Evolutionary conservation across 2,329 filamentous ascomycete species (phyloP).

Genomic region (Calonectria pseudoreteaudii): DNA sequence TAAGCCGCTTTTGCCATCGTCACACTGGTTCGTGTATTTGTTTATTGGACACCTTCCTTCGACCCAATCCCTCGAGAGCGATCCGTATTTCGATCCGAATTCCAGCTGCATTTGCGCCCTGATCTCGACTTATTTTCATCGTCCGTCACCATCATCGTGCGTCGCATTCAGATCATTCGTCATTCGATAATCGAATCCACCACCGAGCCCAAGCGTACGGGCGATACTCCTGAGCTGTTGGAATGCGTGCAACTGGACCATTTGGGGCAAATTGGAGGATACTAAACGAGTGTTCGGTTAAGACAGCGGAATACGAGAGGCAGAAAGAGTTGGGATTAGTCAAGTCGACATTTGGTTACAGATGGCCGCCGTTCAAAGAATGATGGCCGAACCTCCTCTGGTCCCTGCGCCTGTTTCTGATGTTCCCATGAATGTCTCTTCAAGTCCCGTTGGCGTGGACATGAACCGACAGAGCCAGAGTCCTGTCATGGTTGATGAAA

Average conservation of each 20-base stretch:
- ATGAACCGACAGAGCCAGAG: conserved; percentile 51
- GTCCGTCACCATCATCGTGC: neutral
- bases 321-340: conserved; percentile 23
- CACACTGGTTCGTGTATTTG: neutral
- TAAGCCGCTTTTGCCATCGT: neutral
- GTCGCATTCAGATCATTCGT: conserved; percentile 11
- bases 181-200: neutral
- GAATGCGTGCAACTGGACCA: conserved; percentile 31
- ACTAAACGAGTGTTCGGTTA: conserved; percentile 13
- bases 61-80: neutral
- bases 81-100: neutral
- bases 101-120: neutral
- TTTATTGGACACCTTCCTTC: neutral
- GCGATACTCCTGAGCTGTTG: conserved; percentile 19
- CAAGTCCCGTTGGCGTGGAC: conserved; percentile 45
- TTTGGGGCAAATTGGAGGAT: conserved; percentile 25
- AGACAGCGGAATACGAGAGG: conserved; percentile 4
- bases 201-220: conserved; percentile 15
- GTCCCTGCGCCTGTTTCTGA: conserved; percentile 42
- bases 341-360: neutral
- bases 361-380: conserved; percentile 56
- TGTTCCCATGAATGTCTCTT: conserved; percentile 40
- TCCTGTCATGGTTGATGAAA: conserved; percentile 50
- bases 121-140: neutral
- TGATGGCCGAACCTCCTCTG: conserved; percentile 49